Conservation (phyloP, 805 yeast genomes). For the Lachancea thermotolerans region DNA sequence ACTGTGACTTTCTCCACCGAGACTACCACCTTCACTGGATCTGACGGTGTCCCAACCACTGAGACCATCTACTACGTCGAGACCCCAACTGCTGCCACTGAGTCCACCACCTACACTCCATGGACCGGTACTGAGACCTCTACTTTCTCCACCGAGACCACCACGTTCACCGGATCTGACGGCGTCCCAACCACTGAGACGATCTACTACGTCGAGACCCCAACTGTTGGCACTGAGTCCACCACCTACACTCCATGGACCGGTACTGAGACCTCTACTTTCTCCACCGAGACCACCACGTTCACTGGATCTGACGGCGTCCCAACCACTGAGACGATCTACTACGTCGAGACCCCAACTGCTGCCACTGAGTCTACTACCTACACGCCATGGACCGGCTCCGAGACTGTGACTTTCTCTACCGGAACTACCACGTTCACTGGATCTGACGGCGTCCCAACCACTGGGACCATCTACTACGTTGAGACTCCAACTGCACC, state of each 20-base stretch:
- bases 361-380: constrained; percentile 4
- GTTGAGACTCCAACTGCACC: constrained; percentile 12
- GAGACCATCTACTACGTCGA: constrained; percentile 3
- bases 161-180: constrained; percentile 11
- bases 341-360: constrained; percentile 12
- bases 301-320: constrained; percentile 10
- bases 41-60: too few relatives aligned
- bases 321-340: constrained; percentile 10
- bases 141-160: constrained; percentile 8
- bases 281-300: constrained; percentile 7
- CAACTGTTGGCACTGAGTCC: constrained; percentile 4
- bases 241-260: constrained; percentile 4
- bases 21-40: too few relatives aligned
- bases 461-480: constrained; percentile 9
- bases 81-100: constrained; percentile 5
- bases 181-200: constrained; percentile 11
- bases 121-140: constrained; percentile 11
- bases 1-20: too few relatives aligned
- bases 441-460: constrained; percentile 9
- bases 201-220: constrained; percentile 12
- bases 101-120: too few relatives aligned
- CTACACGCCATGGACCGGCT: constrained; percentile 14
- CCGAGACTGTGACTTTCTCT: constrained; percentile 9
- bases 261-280: constrained; percentile 5
- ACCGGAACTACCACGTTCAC: constrained; percentile 8